Conservation (phyloP, 345 rosid genomes). For the Citrus glauca region DNA sequence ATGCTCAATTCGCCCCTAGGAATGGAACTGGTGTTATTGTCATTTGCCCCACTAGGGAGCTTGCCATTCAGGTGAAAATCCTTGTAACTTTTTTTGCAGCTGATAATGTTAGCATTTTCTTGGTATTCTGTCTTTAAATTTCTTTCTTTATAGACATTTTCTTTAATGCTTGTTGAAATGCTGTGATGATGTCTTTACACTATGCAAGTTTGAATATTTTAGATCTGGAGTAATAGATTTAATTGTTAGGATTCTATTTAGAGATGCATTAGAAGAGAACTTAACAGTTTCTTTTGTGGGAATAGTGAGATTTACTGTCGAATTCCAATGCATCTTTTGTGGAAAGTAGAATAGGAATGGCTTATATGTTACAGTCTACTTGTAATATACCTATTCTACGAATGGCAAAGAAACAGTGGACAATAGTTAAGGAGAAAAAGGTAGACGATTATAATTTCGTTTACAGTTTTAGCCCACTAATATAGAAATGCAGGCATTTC, state of each 20-base stretch:
- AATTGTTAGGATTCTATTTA: neutral
- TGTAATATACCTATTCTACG: neutral
- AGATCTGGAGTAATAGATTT: neutral
- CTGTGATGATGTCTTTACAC: neutral
- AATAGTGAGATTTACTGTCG: neutral
- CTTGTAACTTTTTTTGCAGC: neutral
- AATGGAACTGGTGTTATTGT: constrained; percentile 85
- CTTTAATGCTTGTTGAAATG: neutral
- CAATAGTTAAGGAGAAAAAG: neutral
- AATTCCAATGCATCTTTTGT: neutral
- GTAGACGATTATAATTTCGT: neutral
- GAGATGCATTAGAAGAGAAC: neutral
- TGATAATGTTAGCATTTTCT: neutral
- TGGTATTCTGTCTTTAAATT: neutral
- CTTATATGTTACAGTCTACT: neutral
- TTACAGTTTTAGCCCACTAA: neutral
- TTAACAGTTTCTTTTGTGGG: neutral
- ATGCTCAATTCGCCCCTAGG: constrained; percentile 62
- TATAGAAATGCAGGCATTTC: neutral
- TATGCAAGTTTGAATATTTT: neutral
- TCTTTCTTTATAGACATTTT: neutral
- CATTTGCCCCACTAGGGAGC: constrained; percentile 97
- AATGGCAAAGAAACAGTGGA: neutral
- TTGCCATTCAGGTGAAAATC: constrained; percentile 81
- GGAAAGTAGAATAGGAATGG: neutral